Evolutionary conservation across 495 filamentous ascomycete genomes (phyloP).

Genomic region (Neurospora sp.): DNA sequence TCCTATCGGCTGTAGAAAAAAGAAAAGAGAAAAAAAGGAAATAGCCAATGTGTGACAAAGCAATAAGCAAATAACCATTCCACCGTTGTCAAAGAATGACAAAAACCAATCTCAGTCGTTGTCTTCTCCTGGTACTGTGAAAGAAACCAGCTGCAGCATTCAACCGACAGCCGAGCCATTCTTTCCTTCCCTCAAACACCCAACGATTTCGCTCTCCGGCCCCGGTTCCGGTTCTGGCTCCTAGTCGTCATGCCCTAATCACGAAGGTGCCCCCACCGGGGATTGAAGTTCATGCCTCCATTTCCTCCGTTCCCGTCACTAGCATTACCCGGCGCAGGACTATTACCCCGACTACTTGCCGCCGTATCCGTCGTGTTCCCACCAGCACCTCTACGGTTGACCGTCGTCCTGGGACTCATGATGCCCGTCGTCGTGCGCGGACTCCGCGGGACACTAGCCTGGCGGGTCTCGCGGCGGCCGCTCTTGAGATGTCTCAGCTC

Average conservation of each 20-base stretch:
- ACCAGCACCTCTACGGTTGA: constrained; percentile 2
- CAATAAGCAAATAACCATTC: neutral
- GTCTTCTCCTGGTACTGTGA: neutral
- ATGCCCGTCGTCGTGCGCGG: constrained; percentile 29
- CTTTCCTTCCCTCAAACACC: neutral
- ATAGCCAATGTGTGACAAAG: neutral
- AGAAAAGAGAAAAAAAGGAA: neutral
- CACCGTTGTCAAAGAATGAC: neutral
- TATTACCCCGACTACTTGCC: constrained; percentile 35
- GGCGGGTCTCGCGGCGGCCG: constrained; percentile 40
- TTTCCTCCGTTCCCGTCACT: neutral
- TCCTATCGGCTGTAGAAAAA: neutral
- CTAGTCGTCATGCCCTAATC: constrained; percentile 11
- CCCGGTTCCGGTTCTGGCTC: neutral
- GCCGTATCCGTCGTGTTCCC: constrained; percentile 8
- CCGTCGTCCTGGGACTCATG: constrained; percentile 31
- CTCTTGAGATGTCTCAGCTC: constrained; percentile 33
- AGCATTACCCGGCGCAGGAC: constrained; percentile 25
- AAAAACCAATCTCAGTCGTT: neutral
- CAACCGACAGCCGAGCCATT: neutral
- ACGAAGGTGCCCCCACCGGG: constrained; percentile 28
- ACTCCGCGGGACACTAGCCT: constrained; percentile 39
- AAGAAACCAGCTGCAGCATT: neutral
- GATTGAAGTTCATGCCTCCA: constrained; percentile 15
- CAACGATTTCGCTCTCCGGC: neutral